These are phyloP conservation scores for Linnemannia exigua DNA, from an alignment of 192 early-diverging fungal genomes.

Conservation along the genomic window DNA sequence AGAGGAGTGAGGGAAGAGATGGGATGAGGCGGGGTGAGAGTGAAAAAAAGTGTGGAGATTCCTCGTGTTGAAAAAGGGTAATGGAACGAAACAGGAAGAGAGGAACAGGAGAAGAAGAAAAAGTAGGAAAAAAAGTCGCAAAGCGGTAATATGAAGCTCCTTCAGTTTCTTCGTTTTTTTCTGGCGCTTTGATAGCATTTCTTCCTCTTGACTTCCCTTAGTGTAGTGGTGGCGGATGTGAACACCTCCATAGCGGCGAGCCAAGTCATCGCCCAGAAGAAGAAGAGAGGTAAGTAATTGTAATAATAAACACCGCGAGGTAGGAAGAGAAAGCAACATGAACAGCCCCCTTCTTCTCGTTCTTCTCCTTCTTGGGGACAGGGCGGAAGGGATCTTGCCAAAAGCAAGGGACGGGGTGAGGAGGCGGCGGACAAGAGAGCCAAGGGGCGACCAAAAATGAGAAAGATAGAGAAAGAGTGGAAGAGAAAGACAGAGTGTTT, in stretches of 20 bases:
- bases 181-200: neutral
- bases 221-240: neutral
- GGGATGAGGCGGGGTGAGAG: neutral
- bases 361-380: neutral
- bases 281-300: neutral
- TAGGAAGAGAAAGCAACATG: neutral
- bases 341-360: neutral
- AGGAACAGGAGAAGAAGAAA: neutral
- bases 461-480: too few species aligned
- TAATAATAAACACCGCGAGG: neutral
- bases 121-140: neutral
- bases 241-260: neutral
- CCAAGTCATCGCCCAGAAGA: too few species aligned
- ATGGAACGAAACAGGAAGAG: neutral
- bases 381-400: neutral
- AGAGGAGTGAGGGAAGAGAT: neutral
- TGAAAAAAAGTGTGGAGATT: neutral
- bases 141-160: neutral
- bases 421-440: too few species aligned
- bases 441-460: neutral
- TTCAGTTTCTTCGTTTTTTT: neutral
- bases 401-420: neutral
- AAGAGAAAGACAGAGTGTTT: neutral
- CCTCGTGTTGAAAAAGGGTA: neutral
- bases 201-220: neutral